Evolutionary conservation across 768 basidiomycete species (phyloP), one percentile per base, ranked within the genome.

Genomic region (Russula brevipes): DNA sequence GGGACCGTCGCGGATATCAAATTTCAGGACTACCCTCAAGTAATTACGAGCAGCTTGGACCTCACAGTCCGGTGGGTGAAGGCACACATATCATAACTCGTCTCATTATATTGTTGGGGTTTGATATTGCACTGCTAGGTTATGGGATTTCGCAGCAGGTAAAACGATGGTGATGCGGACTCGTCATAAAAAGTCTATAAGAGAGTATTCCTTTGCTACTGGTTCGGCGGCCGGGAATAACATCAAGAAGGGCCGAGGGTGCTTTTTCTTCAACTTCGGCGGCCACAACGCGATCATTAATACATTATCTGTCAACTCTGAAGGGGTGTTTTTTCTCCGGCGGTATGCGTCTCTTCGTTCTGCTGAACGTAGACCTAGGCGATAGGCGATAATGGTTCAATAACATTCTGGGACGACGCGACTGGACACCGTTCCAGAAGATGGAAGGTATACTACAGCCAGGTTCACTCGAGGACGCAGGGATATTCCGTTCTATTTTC

Each of bases 121-220:
- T 62, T 59, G 54, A 64, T 60, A 45, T 31, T 16, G 24, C 19
- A 14, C 50, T 30, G 11, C 24, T 64, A 93, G 94, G 49, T 76
- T 99, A 51, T 99, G 97, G 97, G 97, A 98, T 73, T 81, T 99
- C 35, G 95, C 95, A 0, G 97, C 97, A 4, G 97, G 97, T 42
- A 98, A 98, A 75, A 94, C 95, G 33, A 91, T 91, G 86, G 85
- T 88, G 16, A 97, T 94, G 11, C 79, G 98, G 46, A 99, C 97
- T n/a, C 97, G 98, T 74, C 97, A 99, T 81, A 98, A 98, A 76
- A 99, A 99, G 75, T 93, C 91, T 14, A 94, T 99, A 2, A 93
- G 91, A 4, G 97, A 98, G 70, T 98, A 94, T 78, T 90, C 89
- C 38, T 99, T 99, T 71, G 97, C 94, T 2, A 89, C 88, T 3